These are phyloP conservation scores for Clavispora santaluciae DNA, from an alignment of 805 yeast species.

Conservation along the genomic window DNA sequence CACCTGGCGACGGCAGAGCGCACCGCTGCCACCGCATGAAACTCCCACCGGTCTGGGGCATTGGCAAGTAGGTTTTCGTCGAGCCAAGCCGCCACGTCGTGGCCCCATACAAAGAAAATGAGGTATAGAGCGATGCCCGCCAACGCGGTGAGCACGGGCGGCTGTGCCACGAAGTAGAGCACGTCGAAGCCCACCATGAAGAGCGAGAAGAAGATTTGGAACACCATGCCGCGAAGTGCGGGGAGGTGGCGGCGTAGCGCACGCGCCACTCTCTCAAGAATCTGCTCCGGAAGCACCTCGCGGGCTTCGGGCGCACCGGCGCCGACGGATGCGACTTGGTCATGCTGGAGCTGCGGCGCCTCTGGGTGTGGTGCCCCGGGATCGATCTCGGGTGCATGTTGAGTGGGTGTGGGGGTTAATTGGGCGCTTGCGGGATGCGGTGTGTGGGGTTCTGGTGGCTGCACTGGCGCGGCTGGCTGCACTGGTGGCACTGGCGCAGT, in stretches of 20 bases:
- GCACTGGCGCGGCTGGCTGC: neutral
- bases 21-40: slow-evolving; percentile 2
- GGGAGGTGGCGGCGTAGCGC: neutral
- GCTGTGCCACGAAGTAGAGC: slow-evolving; percentile 2
- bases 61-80: slow-evolving; percentile 6
- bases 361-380: too few species aligned
- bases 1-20: slow-evolving; percentile 4
- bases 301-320: too few species aligned
- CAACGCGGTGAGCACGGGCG: slow-evolving; percentile 5
- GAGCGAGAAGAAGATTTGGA: neutral
- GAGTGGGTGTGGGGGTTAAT: too few species aligned
- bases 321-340: too few species aligned
- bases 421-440: too few species aligned
- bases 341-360: too few species aligned
- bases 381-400: too few species aligned
- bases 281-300: neutral
- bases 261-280: neutral
- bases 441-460: too few species aligned
- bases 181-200: slow-evolving; percentile 5
- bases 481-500: neutral
- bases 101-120: slow-evolving; percentile 10
- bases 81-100: slow-evolving; percentile 11
- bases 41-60: slow-evolving; percentile 7
- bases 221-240: neutral
- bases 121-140: neutral